Percentiles rank a stretch among this genome's conserved stretches.
Conservation (phyloP, 306 rosid species). For the Biancaea sappan region DNA sequence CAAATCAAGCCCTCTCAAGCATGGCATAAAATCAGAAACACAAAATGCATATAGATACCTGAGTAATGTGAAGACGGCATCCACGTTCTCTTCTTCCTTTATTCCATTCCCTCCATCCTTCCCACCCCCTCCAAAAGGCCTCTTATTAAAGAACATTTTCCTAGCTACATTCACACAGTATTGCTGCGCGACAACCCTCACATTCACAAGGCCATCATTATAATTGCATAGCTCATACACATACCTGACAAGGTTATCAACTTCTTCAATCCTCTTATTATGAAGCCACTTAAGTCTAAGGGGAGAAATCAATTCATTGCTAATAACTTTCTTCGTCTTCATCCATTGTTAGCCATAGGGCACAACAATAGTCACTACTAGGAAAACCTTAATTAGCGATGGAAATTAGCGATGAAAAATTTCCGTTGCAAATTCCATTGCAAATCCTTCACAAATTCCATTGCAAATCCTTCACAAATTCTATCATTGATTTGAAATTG, state of each 20-base stretch:
- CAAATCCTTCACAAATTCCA: too few relatives aligned
- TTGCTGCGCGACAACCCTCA: background rate
- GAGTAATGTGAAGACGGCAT: constrained; percentile 15
- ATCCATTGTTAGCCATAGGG: constrained; percentile 7
- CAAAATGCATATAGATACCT: constrained; percentile 34
- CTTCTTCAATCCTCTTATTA: constrained; percentile 27
- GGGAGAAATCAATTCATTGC: background rate
- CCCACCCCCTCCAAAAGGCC: constrained; percentile 35
- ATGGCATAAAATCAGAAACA: constrained; percentile 39
- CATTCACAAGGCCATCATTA: background rate
- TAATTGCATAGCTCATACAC: background rate
- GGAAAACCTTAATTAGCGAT: too few relatives aligned
- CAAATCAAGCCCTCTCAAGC: constrained; percentile 30
- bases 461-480: too few relatives aligned
- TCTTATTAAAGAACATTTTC: constrained; percentile 35
- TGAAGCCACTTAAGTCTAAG: constrained; percentile 6
- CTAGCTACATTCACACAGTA: constrained; percentile 30
- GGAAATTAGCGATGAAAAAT: too few relatives aligned
- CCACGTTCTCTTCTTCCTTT: constrained; percentile 39
- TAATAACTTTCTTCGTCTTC: constrained; percentile 7
- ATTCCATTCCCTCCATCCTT: constrained; percentile 41
- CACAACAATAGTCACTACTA: too few relatives aligned
- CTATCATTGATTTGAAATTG: too few relatives aligned
- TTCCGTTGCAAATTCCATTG: too few relatives aligned
- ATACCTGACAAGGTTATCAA: constrained; percentile 28